Evolutionary conservation across 257 asterid species (phyloP).

Genomic region (Jaltomata sinuosa): DNA sequence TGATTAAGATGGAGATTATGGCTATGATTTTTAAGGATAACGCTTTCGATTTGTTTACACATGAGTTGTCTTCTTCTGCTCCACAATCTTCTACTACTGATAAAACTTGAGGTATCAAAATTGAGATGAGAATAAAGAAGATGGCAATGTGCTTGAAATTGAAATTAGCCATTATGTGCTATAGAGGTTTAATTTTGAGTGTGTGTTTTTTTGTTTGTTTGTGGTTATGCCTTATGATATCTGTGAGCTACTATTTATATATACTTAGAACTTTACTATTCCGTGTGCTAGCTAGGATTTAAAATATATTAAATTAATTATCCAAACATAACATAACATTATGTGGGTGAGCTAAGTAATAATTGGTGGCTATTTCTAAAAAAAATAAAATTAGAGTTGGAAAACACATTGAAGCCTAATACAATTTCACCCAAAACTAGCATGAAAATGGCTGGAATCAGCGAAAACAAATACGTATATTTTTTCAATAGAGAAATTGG

Average conservation of each 20-base stretch:
- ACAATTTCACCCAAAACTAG: background rate
- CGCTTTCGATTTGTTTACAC: slow-evolving; percentile 6
- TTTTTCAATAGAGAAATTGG: background rate
- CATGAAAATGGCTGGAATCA: background rate
- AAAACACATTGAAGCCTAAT: background rate
- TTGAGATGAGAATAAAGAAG: slow-evolving; percentile 1
- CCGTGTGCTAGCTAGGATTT: background rate
- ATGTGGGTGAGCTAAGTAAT: background rate
- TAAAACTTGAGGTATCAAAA: background rate
- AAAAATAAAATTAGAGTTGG: background rate
- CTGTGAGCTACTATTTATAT: background rate
- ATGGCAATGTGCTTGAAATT: background rate
- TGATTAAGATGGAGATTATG: slow-evolving; percentile 6
- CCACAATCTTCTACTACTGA: slow-evolving; percentile 12
- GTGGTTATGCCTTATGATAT: background rate
- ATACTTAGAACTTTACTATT: background rate
- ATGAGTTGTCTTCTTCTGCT: background rate
- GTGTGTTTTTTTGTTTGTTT: background rate
- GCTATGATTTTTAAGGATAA: slow-evolving; percentile 14
- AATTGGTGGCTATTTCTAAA: background rate
- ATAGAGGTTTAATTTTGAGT: background rate
- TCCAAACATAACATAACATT: background rate
- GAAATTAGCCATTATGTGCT: background rate
- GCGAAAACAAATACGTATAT: background rate
- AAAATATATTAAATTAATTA: background rate